Evolutionary conservation across 2,329 filamentous ascomycete genomes (phyloP).

Genomic region (Cyphellophora attinorum): DNA sequence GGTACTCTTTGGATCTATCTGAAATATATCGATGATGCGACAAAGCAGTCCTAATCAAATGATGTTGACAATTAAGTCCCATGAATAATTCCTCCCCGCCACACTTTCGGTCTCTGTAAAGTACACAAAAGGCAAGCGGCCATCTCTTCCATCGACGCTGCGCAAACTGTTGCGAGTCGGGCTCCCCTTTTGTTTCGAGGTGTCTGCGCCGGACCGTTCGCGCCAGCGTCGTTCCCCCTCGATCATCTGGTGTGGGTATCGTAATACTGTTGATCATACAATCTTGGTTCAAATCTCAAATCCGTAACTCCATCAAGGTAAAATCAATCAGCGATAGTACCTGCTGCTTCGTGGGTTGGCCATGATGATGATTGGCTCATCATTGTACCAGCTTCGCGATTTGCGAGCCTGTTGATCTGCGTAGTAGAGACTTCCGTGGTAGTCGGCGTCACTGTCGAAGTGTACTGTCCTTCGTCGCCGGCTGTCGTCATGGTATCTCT

Average conservation of each 20-base stretch:
- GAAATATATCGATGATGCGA: too few relatives aligned
- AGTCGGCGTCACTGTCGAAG: conserved; percentile 6
- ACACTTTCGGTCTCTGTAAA: too few relatives aligned
- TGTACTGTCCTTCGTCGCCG: conserved; percentile 4
- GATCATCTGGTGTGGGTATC: not conserved
- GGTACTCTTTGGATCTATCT: too few relatives aligned
- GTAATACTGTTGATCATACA: conserved; percentile 1
- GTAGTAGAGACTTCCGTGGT: conserved; percentile 11
- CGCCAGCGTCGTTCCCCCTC: not conserved
- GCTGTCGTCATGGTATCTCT: conserved; percentile 8
- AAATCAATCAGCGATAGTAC: not conserved
- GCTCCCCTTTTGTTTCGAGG: conserved; percentile 11
- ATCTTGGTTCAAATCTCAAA: not conserved
- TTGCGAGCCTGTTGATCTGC: conserved; percentile 10
- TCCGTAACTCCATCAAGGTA: not conserved
- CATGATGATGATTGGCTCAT: conserved; percentile 13
- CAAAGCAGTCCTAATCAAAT: too few relatives aligned
- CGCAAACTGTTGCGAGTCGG: conserved; percentile 15
- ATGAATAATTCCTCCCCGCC: too few relatives aligned
- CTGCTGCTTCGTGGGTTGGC: conserved; percentile 7
- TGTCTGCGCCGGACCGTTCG: conserved; percentile 16
- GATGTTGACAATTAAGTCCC: too few relatives aligned
- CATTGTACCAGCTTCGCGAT: conserved; percentile 8
- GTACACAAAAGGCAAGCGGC: not conserved
- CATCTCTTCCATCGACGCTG: not conserved